A percentile compares a stretch with the other conserved stretches of the same genome.
Conservation (phyloP, 495 filamentous ascomycete genomes). For the Parathielavia appendiculata region DNA sequence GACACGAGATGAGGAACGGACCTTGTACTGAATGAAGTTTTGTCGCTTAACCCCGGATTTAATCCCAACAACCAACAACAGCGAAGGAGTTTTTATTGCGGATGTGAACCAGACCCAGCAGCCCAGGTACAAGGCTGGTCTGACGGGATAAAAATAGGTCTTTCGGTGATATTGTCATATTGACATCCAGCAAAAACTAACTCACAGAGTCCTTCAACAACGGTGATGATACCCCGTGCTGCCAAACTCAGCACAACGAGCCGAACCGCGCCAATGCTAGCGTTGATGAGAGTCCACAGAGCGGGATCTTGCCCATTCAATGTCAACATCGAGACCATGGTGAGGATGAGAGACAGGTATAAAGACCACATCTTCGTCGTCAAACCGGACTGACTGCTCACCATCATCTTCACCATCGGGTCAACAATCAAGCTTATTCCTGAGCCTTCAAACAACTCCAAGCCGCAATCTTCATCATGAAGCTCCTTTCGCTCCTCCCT, state of each 20-base stretch:
- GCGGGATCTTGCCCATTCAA: too few relatives aligned
- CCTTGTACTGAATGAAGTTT: not conserved
- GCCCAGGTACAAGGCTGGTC: slow-evolving; percentile 5
- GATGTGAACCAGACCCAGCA: not conserved
- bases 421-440: not conserved
- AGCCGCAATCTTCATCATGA: not conserved
- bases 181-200: slow-evolving; percentile 2
- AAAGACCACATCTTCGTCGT: not conserved
- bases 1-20: not conserved
- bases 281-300: not conserved
- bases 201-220: not conserved
- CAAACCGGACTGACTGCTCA: not conserved
- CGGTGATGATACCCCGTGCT: slow-evolving; percentile 5
- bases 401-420: not conserved
- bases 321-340: not conserved
- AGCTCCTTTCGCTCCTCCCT: slow-evolving; percentile 4
- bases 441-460: not conserved
- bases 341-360: not conserved
- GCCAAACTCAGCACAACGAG: slow-evolving; percentile 4
- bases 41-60: not conserved
- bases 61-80: slow-evolving; percentile 2
- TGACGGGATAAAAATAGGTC: slow-evolving; percentile 10
- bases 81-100: not conserved
- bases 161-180: not conserved
- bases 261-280: not conserved